Evolutionary conservation across 805 yeast genomes (phyloP).

Genomic region (Wickerhamiella sergipiensis): DNA sequence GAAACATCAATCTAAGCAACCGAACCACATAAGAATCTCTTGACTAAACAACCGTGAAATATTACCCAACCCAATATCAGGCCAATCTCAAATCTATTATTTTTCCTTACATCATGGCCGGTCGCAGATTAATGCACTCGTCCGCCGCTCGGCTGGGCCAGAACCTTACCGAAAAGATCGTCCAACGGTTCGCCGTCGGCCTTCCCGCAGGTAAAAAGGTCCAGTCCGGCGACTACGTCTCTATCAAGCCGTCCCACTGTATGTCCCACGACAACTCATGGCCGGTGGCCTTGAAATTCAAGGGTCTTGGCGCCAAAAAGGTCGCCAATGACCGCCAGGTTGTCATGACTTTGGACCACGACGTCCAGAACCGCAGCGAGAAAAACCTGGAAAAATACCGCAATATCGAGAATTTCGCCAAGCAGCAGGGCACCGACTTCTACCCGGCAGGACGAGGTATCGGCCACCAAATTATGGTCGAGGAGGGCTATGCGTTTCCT

Average conservation of each 20-base stretch:
- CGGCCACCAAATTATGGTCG: constrained; percentile 98
- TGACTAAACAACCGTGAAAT: too few relatives aligned
- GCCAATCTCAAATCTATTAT: neutral
- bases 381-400: constrained; percentile 76
- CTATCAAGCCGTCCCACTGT: constrained; percentile 90
- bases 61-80: neutral
- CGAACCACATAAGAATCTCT: too few relatives aligned
- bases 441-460: constrained; percentile 99
- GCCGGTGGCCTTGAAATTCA: constrained; percentile 97
- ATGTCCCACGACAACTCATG: constrained; percentile 99
- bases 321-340: constrained; percentile 81
- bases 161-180: constrained; percentile 89
- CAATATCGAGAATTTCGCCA: constrained; percentile 83
- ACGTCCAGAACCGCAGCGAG: constrained; percentile 85
- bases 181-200: constrained; percentile 84
- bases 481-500: constrained; percentile 97
- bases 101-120: neutral
- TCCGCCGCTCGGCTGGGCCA: constrained; percentile 30
- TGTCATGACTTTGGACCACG: constrained; percentile 94
- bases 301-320: constrained; percentile 79
- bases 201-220: constrained; percentile 63
- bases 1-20: too few relatives aligned
- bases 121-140: constrained; percentile 5
- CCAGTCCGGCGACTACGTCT: constrained; percentile 84
- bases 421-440: constrained; percentile 83